phyloP scores from a whole-genome alignment of 1,284 basidiomycete species.

The Cutaneotrichosporon cavernicola region DNA sequence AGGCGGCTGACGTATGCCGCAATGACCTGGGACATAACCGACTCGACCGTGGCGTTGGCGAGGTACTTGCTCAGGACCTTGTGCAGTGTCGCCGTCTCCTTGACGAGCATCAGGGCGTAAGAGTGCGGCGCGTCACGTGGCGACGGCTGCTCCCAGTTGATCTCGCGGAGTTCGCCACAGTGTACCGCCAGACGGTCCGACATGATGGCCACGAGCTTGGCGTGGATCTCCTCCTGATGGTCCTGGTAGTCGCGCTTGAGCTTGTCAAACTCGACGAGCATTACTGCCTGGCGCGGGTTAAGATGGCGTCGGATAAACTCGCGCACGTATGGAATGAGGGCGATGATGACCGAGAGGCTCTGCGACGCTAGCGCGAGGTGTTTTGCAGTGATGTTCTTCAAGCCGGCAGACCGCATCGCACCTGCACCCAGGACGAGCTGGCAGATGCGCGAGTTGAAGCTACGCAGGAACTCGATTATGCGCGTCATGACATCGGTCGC shows the following conservation, averaged over 20 bases:
- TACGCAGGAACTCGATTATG: constrained; percentile 92
- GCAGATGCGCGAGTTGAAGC: constrained; percentile 97
- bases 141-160: constrained; percentile 71
- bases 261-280: constrained; percentile 97
- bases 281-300: constrained; percentile 87
- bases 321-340: constrained; percentile 93
- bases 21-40: constrained; percentile 88
- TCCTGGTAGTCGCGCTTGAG: constrained; percentile 97
- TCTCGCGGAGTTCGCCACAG: constrained; percentile 60
- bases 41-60: constrained; percentile 72
- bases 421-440: constrained; percentile 97
- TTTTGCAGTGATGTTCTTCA: constrained; percentile 98
- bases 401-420: constrained; percentile 93
- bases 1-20: constrained; percentile 85
- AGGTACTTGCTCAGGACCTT: constrained; percentile 94
- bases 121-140: constrained; percentile 57
- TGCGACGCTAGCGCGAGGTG: constrained; percentile 95
- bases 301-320: constrained; percentile 91
- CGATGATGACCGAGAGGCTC: constrained; percentile 87
- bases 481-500: constrained; percentile 92
- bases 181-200: constrained; percentile 87
- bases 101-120: constrained; percentile 88
- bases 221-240: constrained; percentile 98
- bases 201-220: constrained; percentile 98
- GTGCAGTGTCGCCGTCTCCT: constrained; percentile 93